Evolutionary conservation across 768 basidiomycete genomes (phyloP).

Genomic region (Pleurotus citrinopileatus): DNA sequence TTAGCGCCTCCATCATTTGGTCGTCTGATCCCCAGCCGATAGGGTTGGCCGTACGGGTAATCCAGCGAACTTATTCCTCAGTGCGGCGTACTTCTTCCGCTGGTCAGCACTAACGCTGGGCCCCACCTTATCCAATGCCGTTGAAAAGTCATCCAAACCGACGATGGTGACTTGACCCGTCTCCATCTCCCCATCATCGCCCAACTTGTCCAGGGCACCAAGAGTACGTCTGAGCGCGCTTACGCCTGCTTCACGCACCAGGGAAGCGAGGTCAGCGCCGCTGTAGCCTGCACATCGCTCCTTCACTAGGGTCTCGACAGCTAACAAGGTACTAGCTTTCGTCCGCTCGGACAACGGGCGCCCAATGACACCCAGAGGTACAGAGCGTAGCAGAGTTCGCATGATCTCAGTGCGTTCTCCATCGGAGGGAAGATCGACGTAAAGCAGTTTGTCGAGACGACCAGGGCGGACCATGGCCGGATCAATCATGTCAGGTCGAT

Average conservation of each 20-base stretch:
- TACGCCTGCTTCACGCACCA: conserved; percentile 89
- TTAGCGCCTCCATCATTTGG: no score
- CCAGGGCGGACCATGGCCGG: conserved; percentile 98
- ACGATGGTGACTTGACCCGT: conserved; percentile 43
- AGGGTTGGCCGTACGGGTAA: no score
- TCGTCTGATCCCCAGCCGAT: no score
- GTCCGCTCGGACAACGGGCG: neutral
- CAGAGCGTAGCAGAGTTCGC: conserved; percentile 65
- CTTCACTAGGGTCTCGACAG: conserved; percentile 48
- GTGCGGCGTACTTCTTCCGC: conserved; percentile 75
- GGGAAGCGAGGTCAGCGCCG: conserved; percentile 86
- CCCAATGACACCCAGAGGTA: conserved; percentile 66
- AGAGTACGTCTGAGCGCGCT: conserved; percentile 69
- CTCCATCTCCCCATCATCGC: conserved; percentile 29
- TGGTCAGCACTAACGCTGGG: conserved; percentile 86
- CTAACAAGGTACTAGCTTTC: conserved; percentile 2
- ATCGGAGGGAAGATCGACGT: conserved; percentile 80
- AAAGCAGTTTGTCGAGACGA: conserved; percentile 89
- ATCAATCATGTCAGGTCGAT: conserved; percentile 96
- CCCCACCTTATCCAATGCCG: conserved; percentile 74
- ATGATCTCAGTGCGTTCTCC: conserved; percentile 83
- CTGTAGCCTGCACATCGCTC: conserved; percentile 83
- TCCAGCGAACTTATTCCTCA: conserved; percentile 86
- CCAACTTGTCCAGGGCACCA: conserved; percentile 63
- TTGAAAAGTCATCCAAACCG: conserved; percentile 61